phyloP scores from a whole-genome alignment of 2,329 filamentous ascomycete species.

The Penicillium expansum region DNA sequence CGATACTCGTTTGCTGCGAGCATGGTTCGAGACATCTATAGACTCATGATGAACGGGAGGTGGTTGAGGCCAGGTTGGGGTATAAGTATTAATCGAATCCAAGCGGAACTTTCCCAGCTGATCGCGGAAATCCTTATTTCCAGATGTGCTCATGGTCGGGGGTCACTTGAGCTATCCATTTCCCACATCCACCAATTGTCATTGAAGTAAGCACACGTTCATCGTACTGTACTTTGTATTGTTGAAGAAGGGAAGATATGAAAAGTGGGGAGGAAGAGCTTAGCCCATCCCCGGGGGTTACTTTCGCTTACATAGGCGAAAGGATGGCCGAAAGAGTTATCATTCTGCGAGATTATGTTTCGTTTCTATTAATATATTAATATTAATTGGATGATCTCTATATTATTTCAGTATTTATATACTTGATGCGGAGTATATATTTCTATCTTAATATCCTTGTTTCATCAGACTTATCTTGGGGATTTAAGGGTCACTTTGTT shows the following conservation, averaged over 20 bases:
- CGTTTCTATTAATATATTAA: background rate
- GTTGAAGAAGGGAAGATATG: background rate
- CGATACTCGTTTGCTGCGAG: slow-evolving; percentile 39
- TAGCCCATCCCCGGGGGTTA: background rate
- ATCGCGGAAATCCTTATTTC: slow-evolving; percentile 34
- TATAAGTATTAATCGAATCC: slow-evolving; percentile 18
- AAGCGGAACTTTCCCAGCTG: slow-evolving; percentile 36
- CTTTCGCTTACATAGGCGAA: slow-evolving; percentile 2
- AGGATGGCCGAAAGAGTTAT: background rate
- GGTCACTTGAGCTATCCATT: slow-evolving; percentile 23
- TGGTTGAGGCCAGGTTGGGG: slow-evolving; percentile 13
- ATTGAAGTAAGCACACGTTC: background rate
- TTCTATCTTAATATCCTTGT: background rate
- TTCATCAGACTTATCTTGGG: background rate
- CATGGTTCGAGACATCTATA: slow-evolving; percentile 9
- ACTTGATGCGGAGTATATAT: no score
- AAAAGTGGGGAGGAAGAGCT: slow-evolving; percentile 1
- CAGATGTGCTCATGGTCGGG: slow-evolving; percentile 25
- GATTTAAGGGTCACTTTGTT: background rate
- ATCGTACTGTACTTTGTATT: background rate
- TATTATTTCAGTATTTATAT: background rate
- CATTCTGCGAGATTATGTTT: background rate
- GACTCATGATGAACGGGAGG: slow-evolving; percentile 11
- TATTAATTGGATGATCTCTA: background rate
- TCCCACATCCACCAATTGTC: slow-evolving; percentile 8